Percentiles rank a stretch among this genome's conserved stretches.
These are phyloP conservation scores for Chaetomidium leptoderma DNA, from an alignment of 495 filamentous ascomycete genomes.

Conservation along the genomic window DNA sequence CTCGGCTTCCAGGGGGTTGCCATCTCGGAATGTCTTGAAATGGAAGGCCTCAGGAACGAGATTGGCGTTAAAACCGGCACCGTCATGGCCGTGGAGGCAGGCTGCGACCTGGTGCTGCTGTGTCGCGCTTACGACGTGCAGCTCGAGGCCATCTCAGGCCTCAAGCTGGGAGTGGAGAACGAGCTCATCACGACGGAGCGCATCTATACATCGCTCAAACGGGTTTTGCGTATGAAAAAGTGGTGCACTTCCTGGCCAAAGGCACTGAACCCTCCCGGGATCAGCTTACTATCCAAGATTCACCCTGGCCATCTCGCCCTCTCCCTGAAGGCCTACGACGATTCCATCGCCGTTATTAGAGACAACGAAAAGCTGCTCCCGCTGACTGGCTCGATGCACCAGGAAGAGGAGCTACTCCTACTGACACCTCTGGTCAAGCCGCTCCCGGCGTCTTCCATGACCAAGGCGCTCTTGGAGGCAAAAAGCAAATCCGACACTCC, in stretches of 20 bases:
- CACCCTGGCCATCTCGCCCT: conserved; percentile 74
- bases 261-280: conserved; percentile 72
- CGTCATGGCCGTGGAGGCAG: conserved; percentile 90
- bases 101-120: conserved; percentile 79
- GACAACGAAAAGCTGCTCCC: conserved; percentile 77
- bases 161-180: conserved; percentile 82
- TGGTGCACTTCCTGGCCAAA: conserved; percentile 79
- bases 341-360: conserved; percentile 78
- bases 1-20: conserved; percentile 83
- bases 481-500: conserved; percentile 43
- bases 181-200: conserved; percentile 73
- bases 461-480: conserved; percentile 48
- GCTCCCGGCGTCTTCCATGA: conserved; percentile 72
- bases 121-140: conserved; percentile 83
- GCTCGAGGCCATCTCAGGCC: conserved; percentile 76
- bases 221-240: conserved; percentile 70
- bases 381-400: conserved; percentile 67
- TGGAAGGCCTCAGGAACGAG: conserved; percentile 86
- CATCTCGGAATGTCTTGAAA: conserved; percentile 92
- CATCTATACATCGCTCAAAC: conserved; percentile 65
- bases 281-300: conserved; percentile 65
- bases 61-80: conserved; percentile 90
- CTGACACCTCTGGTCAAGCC: conserved; percentile 84
- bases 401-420: conserved; percentile 78
- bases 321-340: conserved; percentile 77